Conservation (phyloP, 139 green algal species). For the Medakamo hakoo region DNA sequence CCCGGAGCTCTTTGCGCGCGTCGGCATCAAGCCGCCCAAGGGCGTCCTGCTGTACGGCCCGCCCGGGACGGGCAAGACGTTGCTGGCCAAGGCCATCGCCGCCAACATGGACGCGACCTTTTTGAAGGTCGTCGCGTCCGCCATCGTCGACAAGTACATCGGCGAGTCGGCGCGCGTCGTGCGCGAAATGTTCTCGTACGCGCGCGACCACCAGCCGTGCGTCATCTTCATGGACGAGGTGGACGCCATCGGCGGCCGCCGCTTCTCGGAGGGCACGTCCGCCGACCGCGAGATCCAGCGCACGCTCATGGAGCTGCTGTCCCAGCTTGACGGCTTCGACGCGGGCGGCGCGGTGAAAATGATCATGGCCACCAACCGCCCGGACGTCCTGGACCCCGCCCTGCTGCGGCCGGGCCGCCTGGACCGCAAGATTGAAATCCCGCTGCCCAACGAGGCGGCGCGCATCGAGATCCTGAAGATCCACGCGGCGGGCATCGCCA, state of each 20-base stretch:
- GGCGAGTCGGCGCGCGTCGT: constrained; percentile 92
- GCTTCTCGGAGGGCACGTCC: constrained; percentile 92
- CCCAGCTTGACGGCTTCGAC: constrained; percentile 97
- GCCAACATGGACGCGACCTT: constrained; percentile 93
- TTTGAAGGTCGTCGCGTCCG: constrained; percentile 91
- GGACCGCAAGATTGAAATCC: constrained; percentile 98
- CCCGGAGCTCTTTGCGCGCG: constrained; percentile 93
- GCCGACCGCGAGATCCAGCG: constrained; percentile 98
- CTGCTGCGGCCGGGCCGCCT: constrained; percentile 87
- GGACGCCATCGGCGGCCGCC: constrained; percentile 91
- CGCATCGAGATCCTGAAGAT: constrained; percentile 99
- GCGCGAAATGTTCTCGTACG: constrained; percentile 96
- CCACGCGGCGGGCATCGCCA: constrained; percentile 79
- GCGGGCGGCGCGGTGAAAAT: constrained; percentile 91
- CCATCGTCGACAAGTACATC: constrained; percentile 99
- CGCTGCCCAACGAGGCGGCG: constrained; percentile 93
- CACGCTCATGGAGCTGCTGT: constrained; percentile 99
- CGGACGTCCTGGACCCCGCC: constrained; percentile 94
- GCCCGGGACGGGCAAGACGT: constrained; percentile 75
- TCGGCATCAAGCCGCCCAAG: constrained; percentile 98
- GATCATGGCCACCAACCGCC: constrained; percentile 87
- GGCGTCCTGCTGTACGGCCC: constrained; percentile 74
- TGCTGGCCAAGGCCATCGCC: constrained; percentile 90
- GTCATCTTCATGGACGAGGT: constrained; percentile 99
- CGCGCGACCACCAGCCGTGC: constrained; percentile 89